These are phyloP conservation scores for Suillus spraguei DNA, from an alignment of 768 basidiomycete genomes.

Conservation along the genomic window DNA sequence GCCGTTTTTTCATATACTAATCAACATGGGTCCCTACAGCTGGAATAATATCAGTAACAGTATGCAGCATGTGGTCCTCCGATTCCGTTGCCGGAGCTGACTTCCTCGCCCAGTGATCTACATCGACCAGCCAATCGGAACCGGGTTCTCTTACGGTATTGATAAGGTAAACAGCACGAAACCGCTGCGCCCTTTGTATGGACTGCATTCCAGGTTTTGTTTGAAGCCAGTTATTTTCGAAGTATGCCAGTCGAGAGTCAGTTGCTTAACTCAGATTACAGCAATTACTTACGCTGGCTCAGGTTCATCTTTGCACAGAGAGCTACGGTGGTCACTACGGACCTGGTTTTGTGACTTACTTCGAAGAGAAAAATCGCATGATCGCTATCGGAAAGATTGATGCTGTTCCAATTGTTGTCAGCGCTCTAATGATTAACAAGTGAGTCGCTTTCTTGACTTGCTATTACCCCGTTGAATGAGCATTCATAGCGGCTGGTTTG, in stretches of 20 bases:
- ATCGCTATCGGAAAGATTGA: slow-evolving; percentile 46
- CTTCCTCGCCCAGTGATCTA: slow-evolving; percentile 53
- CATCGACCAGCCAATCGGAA: slow-evolving; percentile 70
- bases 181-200: slow-evolving; percentile 61
- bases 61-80: slow-evolving; percentile 31
- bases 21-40: slow-evolving; percentile 30
- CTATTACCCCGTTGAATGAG: not conserved
- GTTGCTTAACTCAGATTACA: slow-evolving; percentile 18
- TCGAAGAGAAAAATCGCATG: slow-evolving; percentile 59
- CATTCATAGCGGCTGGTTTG: slow-evolving; percentile 58
- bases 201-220: slow-evolving; percentile 64
- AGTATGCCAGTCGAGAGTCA: slow-evolving; percentile 56
- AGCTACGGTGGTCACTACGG: slow-evolving; percentile 74
- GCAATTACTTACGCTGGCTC: not conserved
- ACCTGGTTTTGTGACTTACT: slow-evolving; percentile 64
- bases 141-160: slow-evolving; percentile 63
- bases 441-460: slow-evolving; percentile 18
- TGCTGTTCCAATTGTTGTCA: slow-evolving; percentile 56
- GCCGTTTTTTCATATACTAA: slow-evolving; percentile 3
- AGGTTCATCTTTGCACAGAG: slow-evolving; percentile 70
- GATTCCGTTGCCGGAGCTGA: not conserved
- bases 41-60: slow-evolving; percentile 74
- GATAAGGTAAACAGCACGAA: slow-evolving; percentile 54
- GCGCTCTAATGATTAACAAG: slow-evolving; percentile 70
- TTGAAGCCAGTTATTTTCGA: slow-evolving; percentile 57